Evolutionary conservation across 2,329 filamentous ascomycete species (phyloP).

Genomic region (Botrytis squamosa): DNA sequence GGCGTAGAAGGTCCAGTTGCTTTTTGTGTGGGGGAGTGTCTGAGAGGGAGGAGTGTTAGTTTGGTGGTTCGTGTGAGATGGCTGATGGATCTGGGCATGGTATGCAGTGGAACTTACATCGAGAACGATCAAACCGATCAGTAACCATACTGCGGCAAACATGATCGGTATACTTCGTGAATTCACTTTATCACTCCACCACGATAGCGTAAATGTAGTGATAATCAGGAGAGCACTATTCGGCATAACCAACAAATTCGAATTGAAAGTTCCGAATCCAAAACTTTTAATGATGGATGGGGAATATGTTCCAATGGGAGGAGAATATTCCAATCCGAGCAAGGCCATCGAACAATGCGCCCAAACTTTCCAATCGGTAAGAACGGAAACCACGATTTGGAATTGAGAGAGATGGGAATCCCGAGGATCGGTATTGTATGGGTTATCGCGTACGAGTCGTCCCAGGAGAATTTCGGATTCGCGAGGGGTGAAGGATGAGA

Average conservation of each 20-base stretch:
- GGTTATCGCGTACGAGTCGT: constrained; percentile 16
- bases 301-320: constrained; percentile 19
- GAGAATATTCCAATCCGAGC: constrained; percentile 15
- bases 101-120: not conserved
- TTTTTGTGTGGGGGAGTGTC: constrained; percentile 18
- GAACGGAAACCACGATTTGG: constrained; percentile 15
- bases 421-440: constrained; percentile 17
- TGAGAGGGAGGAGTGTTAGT: not conserved
- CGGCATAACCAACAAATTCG: constrained; percentile 48
- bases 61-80: not conserved
- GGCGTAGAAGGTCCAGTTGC: constrained; percentile 19
- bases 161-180: constrained; percentile 20
- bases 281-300: constrained; percentile 28
- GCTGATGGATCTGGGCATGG: not conserved
- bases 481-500: constrained; percentile 13
- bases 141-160: constrained; percentile 19
- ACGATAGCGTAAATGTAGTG: constrained; percentile 30
- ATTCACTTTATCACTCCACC: constrained; percentile 18
- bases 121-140: constrained; percentile 15
- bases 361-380: constrained; percentile 21
- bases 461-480: constrained; percentile 16
- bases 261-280: constrained; percentile 43
- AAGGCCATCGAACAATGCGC: constrained; percentile 20
- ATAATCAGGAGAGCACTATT: constrained; percentile 42
- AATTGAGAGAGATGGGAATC: constrained; percentile 21